Evolutionary conservation across 768 basidiomycete species (phyloP).

Genomic region (Hericium alpestre): DNA sequence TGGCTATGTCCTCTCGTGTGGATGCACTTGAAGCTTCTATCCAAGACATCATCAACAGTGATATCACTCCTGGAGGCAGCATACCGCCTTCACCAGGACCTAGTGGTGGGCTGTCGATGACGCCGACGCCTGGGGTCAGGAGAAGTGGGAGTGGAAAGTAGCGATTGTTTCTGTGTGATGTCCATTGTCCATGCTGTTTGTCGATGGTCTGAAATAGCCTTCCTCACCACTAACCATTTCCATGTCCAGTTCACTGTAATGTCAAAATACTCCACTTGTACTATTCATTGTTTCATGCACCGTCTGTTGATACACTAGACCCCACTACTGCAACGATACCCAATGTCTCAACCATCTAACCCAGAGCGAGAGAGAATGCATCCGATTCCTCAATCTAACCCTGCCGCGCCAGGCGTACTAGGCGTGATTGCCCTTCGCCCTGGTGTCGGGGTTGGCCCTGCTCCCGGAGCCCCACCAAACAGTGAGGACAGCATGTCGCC

Average conservation of each 20-base stretch:
- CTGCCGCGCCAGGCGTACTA: conserved; percentile 4
- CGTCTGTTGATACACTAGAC: too few relatives aligned
- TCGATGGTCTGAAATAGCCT: too few relatives aligned
- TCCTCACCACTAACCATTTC: too few relatives aligned
- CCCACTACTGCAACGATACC: too few relatives aligned
- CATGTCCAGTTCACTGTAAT: too few relatives aligned
- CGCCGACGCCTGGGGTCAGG: not conserved
- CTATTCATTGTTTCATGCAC: too few relatives aligned
- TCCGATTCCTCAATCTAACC: not conserved
- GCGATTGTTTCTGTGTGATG: not conserved
- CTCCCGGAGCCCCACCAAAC: conserved; percentile 42
- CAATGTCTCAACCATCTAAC: too few relatives aligned
- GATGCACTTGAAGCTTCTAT: conserved; percentile 85
- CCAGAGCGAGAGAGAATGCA: too few relatives aligned
- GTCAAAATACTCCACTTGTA: too few relatives aligned
- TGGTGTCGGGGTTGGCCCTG: conserved; percentile 16
- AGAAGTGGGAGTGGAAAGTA: not conserved
- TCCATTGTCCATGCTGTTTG: too few relatives aligned
- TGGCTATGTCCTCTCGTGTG: conserved; percentile 84
- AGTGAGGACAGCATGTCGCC: conserved; percentile 87
- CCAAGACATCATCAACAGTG: conserved; percentile 83
- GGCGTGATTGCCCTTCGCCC: conserved; percentile 31
- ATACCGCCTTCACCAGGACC: conserved; percentile 47
- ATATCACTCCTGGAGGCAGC: conserved; percentile 28
- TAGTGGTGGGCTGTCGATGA: not conserved